Evolutionary conservation across 2,329 filamentous ascomycete species (phyloP).

Genomic region (Monilinia fructigena): DNA sequence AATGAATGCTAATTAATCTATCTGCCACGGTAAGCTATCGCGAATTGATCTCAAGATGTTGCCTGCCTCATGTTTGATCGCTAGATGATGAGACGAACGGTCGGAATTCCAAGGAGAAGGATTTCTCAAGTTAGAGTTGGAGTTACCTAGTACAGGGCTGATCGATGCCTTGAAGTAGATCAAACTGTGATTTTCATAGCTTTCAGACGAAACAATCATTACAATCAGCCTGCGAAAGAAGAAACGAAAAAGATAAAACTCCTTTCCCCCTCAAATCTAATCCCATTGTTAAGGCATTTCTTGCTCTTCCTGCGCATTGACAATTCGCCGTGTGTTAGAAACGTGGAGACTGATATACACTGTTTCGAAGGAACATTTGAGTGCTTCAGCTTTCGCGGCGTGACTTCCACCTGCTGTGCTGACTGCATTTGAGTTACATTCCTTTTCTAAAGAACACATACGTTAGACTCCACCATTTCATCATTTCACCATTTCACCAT

Average conservation of each 20-base stretch:
- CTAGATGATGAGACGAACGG: constrained; percentile 9
- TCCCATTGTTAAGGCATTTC: no score
- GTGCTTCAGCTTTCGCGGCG: constrained; percentile 2
- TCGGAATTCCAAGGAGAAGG: not conserved
- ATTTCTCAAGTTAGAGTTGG: no score
- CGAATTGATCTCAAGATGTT: not conserved
- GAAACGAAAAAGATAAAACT: not conserved
- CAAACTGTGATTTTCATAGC: not conserved
- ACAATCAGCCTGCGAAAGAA: constrained; percentile 10
- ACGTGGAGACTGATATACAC: not conserved
- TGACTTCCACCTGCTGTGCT: not conserved
- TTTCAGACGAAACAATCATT: constrained; percentile 13
- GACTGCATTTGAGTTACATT: constrained; percentile 7
- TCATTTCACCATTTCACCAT: not conserved
- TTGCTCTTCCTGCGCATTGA: not conserved
- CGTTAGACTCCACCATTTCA: not conserved
- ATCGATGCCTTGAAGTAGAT: not conserved
- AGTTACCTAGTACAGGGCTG: no score
- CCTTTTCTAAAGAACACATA: not conserved
- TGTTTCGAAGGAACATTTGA: constrained; percentile 12
- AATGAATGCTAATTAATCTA: not conserved
- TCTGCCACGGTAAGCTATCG: not conserved
- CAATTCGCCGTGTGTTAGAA: constrained; percentile 7
- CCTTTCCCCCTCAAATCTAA: no score
- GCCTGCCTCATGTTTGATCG: constrained; percentile 12